Percentiles rank a stretch among this genome's conserved stretches.
Conservation (phyloP, 192 early-diverging fungal species). For the Pilaira anomala region DNA sequence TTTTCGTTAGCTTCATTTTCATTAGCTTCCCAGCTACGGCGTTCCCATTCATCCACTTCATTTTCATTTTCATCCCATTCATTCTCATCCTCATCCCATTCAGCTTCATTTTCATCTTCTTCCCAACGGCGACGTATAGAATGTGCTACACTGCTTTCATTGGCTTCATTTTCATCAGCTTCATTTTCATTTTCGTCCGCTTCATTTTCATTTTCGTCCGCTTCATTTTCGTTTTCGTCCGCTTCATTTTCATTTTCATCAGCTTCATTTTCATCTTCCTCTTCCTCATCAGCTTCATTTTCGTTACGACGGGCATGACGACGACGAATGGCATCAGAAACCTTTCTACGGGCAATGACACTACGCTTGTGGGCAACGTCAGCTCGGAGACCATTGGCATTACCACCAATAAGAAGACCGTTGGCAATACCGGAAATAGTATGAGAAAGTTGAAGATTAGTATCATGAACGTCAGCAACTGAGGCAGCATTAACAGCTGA, state of each 20-base stretch:
- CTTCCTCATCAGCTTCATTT: slow-evolving; percentile 6
- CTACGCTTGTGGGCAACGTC: neutral
- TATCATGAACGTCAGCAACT: neutral
- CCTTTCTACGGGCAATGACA: neutral
- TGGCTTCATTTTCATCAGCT: neutral
- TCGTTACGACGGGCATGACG: neutral
- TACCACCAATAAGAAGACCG: neutral
- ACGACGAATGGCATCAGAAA: slow-evolving; percentile 1
- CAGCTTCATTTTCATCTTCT: neutral
- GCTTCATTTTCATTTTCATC: neutral
- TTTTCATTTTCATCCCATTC: slow-evolving; percentile 18
- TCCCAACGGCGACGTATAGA: neutral
- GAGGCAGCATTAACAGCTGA: neutral
- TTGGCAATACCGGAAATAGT: neutral
- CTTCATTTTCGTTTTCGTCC: neutral
- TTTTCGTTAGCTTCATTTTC: neutral
- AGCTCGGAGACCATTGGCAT: neutral
- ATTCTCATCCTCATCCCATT: neutral
- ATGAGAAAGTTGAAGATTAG: neutral
- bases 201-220: neutral
- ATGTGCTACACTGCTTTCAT: slow-evolving; percentile 1
- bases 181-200: neutral
- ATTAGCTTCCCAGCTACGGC: neutral
- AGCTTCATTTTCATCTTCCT: neutral
- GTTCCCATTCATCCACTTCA: neutral